Evolutionary conservation across 768 basidiomycete species (phyloP).

Genomic region (Hemileccinum rubropunctum): DNA sequence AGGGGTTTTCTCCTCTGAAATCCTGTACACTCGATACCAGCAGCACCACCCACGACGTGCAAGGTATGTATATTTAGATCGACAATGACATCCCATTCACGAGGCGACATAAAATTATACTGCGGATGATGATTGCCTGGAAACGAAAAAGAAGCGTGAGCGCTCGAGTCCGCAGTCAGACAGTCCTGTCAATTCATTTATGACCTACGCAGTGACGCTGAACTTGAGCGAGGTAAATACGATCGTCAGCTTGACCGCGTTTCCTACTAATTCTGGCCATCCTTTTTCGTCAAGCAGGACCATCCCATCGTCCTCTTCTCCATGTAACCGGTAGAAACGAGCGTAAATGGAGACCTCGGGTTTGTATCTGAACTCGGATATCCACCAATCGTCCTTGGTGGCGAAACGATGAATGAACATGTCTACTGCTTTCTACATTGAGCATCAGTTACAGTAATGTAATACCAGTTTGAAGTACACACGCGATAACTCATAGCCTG

Average conservation of each 20-base stretch:
- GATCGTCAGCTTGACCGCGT: slow-evolving; percentile 31
- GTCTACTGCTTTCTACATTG: slow-evolving; percentile 27
- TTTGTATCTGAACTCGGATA: slow-evolving; percentile 33
- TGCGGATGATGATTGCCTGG: slow-evolving; percentile 28
- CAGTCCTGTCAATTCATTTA: neutral
- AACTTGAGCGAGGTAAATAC: slow-evolving; percentile 36
- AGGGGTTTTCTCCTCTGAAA: neutral
- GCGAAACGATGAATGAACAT: slow-evolving; percentile 34
- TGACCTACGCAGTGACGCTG: slow-evolving; percentile 30
- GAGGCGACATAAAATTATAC: slow-evolving; percentile 11
- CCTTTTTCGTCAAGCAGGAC: slow-evolving; percentile 31
- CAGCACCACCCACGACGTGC: neutral
- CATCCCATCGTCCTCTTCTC: slow-evolving; percentile 34
- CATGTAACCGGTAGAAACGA: slow-evolving; percentile 32
- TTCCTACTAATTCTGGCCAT: slow-evolving; percentile 32
- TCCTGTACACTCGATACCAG: neutral
- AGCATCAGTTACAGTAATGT: slow-evolving; percentile 7
- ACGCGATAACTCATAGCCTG: slow-evolving; percentile 34
- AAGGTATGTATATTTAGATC: neutral
- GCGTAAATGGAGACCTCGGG: slow-evolving; percentile 34
- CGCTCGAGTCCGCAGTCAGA: neutral
- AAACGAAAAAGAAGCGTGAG: neutral
- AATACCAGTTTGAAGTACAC: slow-evolving; percentile 4
- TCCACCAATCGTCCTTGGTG: slow-evolving; percentile 36
- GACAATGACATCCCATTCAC: neutral